Evolutionary conservation across 352 stramenopile species (phyloP).

Genomic region (Globisporangium rhizosaccharum): DNA sequence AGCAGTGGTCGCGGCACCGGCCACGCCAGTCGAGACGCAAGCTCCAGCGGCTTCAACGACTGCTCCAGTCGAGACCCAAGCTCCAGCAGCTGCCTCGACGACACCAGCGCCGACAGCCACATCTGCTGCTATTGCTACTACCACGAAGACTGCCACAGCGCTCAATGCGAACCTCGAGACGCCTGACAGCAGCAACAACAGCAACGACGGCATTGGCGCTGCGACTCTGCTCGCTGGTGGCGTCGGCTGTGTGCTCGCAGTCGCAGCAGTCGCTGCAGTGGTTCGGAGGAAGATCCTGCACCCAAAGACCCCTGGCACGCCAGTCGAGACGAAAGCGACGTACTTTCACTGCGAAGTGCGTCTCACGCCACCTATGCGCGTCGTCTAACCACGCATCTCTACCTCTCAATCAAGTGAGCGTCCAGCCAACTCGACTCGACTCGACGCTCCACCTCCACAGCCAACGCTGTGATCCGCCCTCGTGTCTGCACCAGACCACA

Average conservation of each 20-base stretch:
- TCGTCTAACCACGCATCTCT: constrained; percentile 2
- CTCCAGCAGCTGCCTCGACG: background rate
- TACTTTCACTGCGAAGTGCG: constrained; percentile 35
- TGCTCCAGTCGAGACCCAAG: background rate
- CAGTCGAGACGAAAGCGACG: constrained; percentile 21
- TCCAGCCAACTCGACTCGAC: background rate
- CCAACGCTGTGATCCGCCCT: constrained; percentile 8
- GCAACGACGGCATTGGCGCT: constrained; percentile 6
- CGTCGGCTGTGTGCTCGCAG: constrained; percentile 15
- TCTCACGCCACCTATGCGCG: constrained; percentile 21
- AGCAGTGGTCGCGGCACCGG: background rate
- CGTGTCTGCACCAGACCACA: background rate
- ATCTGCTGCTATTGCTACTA: background rate
- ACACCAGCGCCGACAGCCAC: background rate
- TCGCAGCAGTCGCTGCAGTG: constrained; percentile 16
- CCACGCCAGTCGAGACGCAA: too few species aligned
- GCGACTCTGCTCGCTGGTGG: constrained; percentile 15
- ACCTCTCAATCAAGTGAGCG: background rate
- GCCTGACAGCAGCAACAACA: background rate
- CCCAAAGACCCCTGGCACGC: constrained; percentile 24
- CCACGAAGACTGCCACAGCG: constrained; percentile 1
- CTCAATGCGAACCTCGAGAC: constrained; percentile 4
- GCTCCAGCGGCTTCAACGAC: background rate
- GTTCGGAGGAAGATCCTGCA: constrained; percentile 17
- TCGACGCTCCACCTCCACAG: constrained; percentile 1